A percentile compares a stretch with the other conserved stretches of the same genome.
These are phyloP conservation scores for Cladochytrium tenue DNA, from an alignment of 371 early-diverging fungal genomes.

Conservation along the genomic window DNA sequence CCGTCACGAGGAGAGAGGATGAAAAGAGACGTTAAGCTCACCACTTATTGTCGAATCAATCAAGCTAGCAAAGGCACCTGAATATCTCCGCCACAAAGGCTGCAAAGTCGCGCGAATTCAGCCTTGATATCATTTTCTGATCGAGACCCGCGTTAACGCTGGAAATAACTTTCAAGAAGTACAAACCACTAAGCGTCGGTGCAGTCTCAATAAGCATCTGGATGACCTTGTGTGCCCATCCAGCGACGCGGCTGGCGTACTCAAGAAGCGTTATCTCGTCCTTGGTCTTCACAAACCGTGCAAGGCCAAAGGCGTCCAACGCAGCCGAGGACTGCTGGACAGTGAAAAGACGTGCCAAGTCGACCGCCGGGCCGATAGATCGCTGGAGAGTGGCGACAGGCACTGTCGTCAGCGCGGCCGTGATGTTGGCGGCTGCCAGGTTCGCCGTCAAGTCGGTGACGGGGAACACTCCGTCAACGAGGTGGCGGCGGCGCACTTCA, in stretches of 20 bases:
- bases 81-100: slow-evolving; percentile 25
- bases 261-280: slow-evolving; percentile 73
- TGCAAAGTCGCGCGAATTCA: slow-evolving; percentile 17
- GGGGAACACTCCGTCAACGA: slow-evolving; percentile 15
- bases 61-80: slow-evolving; percentile 8
- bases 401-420: slow-evolving; percentile 11
- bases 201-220: slow-evolving; percentile 10
- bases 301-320: slow-evolving; percentile 65
- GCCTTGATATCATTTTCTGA: slow-evolving; percentile 19
- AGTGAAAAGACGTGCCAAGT: neutral
- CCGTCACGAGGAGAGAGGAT: slow-evolving; percentile 49
- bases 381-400: neutral
- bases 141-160: neutral
- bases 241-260: slow-evolving; percentile 57
- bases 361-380: slow-evolving; percentile 4
- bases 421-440: neutral
- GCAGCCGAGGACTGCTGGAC: slow-evolving; percentile 10
- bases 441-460: slow-evolving; percentile 9
- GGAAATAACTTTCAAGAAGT: neutral
- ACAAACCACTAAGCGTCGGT: slow-evolving; percentile 8
- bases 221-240: slow-evolving; percentile 27
- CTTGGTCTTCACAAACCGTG: slow-evolving; percentile 76
- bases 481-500: slow-evolving; percentile 1
- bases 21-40: slow-evolving; percentile 15
- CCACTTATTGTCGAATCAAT: neutral